These are phyloP conservation scores for Abortiporus biennis DNA, from an alignment of 1,284 basidiomycete species.

Conservation along the genomic window DNA sequence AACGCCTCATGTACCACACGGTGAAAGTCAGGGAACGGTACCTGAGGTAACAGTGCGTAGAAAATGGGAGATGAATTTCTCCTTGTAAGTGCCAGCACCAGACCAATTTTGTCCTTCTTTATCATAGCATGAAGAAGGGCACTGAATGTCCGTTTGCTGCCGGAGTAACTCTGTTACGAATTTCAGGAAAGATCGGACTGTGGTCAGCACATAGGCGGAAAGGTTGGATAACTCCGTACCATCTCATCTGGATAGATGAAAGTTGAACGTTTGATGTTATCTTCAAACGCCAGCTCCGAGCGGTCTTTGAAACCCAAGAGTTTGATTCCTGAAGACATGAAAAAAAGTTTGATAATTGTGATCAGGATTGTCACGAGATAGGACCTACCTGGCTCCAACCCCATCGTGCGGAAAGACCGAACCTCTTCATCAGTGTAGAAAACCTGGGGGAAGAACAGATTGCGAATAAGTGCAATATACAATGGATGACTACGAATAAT, in stretches of 20 bases:
- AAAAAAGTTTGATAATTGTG: slow-evolving; percentile 9
- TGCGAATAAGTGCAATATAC: background rate
- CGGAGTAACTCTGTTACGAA: slow-evolving; percentile 62
- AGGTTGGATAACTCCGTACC: slow-evolving; percentile 34
- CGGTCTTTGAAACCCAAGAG: slow-evolving; percentile 88
- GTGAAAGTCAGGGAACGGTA: slow-evolving; percentile 24
- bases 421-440: slow-evolving; percentile 87
- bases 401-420: slow-evolving; percentile 73
- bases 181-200: background rate
- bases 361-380: background rate
- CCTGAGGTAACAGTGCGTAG: slow-evolving; percentile 86
- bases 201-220: slow-evolving; percentile 1
- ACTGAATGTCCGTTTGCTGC: slow-evolving; percentile 87
- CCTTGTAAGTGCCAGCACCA: slow-evolving; percentile 70
- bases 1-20: slow-evolving; percentile 2
- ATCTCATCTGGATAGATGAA: slow-evolving; percentile 94
- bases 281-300: slow-evolving; percentile 70
- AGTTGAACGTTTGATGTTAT: slow-evolving; percentile 87
- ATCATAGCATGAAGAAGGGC: slow-evolving; percentile 84
- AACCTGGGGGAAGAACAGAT: slow-evolving; percentile 14
- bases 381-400: slow-evolving; percentile 63
- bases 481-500: background rate
- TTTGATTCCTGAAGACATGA: slow-evolving; percentile 58
- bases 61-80: slow-evolving; percentile 76
- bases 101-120: slow-evolving; percentile 77